phyloP scores from a whole-genome alignment of 2,329 filamentous ascomycete genomes.

The Colletotrichum spaethianum region DNA sequence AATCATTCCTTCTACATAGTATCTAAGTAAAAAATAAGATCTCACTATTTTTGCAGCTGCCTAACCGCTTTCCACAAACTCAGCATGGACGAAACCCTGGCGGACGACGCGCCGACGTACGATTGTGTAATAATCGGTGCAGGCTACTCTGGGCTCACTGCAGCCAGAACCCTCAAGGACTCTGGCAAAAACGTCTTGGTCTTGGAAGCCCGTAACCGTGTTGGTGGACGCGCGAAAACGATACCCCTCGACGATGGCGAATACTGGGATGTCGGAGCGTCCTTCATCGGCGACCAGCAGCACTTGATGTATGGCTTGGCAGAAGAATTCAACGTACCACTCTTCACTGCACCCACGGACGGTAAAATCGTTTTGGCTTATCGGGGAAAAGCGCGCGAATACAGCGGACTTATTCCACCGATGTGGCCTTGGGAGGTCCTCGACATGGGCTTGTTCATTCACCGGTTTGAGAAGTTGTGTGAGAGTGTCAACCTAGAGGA shows the following conservation, averaged over 20 bases:
- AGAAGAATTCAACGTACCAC: conserved; percentile 28
- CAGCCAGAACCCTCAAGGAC: conserved; percentile 34
- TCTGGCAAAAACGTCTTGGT: conserved; percentile 29
- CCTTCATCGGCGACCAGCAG: conserved; percentile 43
- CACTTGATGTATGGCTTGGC: conserved; percentile 36
- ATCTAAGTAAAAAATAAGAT: too few species aligned
- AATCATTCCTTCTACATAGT: background rate
- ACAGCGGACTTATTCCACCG: conserved; percentile 40
- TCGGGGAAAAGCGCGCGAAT: conserved; percentile 31
- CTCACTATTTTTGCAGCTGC: too few species aligned
- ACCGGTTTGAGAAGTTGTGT: conserved; percentile 35
- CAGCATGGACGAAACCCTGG: background rate
- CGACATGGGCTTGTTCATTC: conserved; percentile 25
- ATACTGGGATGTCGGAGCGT: conserved; percentile 43
- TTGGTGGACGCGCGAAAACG: conserved; percentile 39
- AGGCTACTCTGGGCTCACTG: conserved; percentile 35
- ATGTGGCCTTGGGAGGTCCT: conserved; percentile 37
- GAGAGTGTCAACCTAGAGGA: conserved; percentile 34
- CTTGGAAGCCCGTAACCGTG: conserved; percentile 38
- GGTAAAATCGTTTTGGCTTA: conserved; percentile 38
- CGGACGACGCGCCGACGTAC: conserved; percentile 14
- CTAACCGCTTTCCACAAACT: background rate
- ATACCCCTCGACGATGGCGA: conserved; percentile 30
- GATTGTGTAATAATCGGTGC: conserved; percentile 41
- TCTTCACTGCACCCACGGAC: conserved; percentile 10